Percentiles rank a stretch among this genome's conserved stretches.
Conservation (phyloP, 176 grass and related monocot species). For the Juncus effusus region DNA sequence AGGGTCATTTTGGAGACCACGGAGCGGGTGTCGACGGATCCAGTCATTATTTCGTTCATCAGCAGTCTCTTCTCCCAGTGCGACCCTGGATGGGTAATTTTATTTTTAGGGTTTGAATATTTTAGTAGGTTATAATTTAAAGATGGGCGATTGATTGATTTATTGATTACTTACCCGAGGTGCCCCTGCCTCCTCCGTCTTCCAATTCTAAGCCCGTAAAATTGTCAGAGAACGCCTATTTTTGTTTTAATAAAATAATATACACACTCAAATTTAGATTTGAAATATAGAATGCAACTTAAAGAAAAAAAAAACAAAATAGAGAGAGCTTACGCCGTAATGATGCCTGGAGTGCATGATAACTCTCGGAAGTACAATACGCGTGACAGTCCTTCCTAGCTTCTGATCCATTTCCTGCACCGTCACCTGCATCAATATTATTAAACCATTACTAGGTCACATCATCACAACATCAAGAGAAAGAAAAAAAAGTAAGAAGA, state of each 20-base stretch:
- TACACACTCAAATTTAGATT: neutral
- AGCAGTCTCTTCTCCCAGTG: conserved; percentile 99
- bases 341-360: conserved; percentile 99
- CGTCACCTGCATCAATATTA: conserved; percentile 53
- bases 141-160: neutral
- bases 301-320: too few relatives aligned
- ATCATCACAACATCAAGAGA: neutral
- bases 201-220: conserved; percentile 96
- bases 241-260: conserved; percentile 17
- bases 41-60: conserved; percentile 99
- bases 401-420: conserved; percentile 85
- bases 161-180: conserved; percentile 62
- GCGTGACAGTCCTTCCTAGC: conserved; percentile 86
- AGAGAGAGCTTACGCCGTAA: conserved; percentile 67
- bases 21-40: conserved; percentile 94
- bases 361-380: conserved; percentile 85
- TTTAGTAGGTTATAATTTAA: conserved; percentile 7
- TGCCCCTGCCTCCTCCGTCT: conserved; percentile 96
- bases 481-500: conserved; percentile 1
- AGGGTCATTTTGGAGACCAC: conserved; percentile 99
- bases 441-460: neutral
- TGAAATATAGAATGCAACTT: too few relatives aligned
- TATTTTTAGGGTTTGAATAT: conserved; percentile 9
- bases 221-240: conserved; percentile 86
- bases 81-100: conserved; percentile 52